These are phyloP conservation scores for Pilasporangium apinafurcum DNA, from an alignment of 352 stramenopile species.

Conservation along the genomic window DNA sequence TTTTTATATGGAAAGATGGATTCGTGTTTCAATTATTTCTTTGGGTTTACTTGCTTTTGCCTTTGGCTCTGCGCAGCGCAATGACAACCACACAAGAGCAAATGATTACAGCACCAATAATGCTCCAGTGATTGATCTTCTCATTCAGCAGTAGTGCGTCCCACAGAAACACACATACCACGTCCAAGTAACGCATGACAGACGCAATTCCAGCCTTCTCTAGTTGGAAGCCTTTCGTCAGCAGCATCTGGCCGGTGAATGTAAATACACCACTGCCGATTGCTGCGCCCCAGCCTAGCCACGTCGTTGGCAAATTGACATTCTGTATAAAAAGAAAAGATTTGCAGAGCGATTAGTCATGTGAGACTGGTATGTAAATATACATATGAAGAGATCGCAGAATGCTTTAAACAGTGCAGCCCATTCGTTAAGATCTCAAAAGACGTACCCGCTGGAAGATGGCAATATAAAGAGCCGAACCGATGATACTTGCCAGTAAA, in stretches of 20 bases:
- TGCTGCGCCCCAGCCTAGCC: constrained; percentile 36
- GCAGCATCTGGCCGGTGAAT: constrained; percentile 55
- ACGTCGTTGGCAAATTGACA: constrained; percentile 28
- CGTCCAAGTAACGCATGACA: constrained; percentile 80
- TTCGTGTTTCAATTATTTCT: too few relatives aligned
- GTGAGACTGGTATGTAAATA: too few relatives aligned
- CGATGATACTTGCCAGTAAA: constrained; percentile 47
- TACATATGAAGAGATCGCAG: too few relatives aligned
- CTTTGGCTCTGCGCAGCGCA: constrained; percentile 56
- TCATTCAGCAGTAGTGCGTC: constrained; percentile 56
- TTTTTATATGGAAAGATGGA: too few relatives aligned
- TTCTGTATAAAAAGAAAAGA: too few relatives aligned
- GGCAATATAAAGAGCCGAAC: constrained; percentile 43
- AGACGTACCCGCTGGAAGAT: constrained; percentile 45
- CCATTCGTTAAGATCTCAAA: too few relatives aligned
- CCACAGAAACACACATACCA: constrained; percentile 83
- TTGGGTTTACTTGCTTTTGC: too few relatives aligned
- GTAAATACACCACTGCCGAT: constrained; percentile 59
- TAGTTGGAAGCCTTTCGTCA: constrained; percentile 79
- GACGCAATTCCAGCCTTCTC: constrained; percentile 80
- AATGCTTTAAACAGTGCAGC: too few relatives aligned
- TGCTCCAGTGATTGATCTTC: constrained; percentile 64
- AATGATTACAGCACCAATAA: constrained; percentile 67
- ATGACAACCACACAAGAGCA: constrained; percentile 54
- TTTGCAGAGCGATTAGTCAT: too few relatives aligned